Evolutionary conservation across 2,329 filamentous ascomycete genomes (phyloP).

Genomic region (Scytalidium sp.): DNA sequence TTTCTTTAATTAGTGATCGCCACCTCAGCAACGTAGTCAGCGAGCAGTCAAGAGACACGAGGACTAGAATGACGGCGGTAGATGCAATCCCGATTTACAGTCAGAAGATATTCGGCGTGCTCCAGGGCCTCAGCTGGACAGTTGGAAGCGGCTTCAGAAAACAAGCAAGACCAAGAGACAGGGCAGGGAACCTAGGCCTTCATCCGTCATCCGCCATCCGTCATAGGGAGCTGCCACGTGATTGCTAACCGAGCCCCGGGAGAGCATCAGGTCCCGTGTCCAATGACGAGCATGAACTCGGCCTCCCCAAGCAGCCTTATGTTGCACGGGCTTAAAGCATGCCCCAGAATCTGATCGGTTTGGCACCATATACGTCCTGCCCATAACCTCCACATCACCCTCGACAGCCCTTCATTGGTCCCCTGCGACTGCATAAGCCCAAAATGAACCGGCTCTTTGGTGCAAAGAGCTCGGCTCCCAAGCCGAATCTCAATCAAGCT

Average conservation of each 20-base stretch:
- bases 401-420: not conserved
- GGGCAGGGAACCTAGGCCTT: not conserved
- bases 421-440: conserved; percentile 8
- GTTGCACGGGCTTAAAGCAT: not conserved
- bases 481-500: conserved; percentile 81
- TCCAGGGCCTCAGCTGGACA: too few species aligned
- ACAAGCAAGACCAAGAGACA: too few species aligned
- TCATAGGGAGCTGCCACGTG: not conserved
- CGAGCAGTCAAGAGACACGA: not conserved
- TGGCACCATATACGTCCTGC: not conserved
- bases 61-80: too few species aligned
- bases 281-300: conserved; percentile 1
- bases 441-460: conserved; percentile 96
- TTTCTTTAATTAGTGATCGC: not conserved
- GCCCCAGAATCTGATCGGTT: not conserved
- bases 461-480: conserved; percentile 79
- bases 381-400: not conserved
- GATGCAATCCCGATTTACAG: too few species aligned
- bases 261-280: not conserved
- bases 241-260: not conserved
- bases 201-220: not conserved
- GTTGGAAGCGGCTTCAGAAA: too few species aligned
- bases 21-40: not conserved
- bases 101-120: too few species aligned
- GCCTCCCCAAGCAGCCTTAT: not conserved